These are phyloP conservation scores for Myxozyma nipponensis DNA, from an alignment of 805 yeast genomes.

Conservation along the genomic window DNA sequence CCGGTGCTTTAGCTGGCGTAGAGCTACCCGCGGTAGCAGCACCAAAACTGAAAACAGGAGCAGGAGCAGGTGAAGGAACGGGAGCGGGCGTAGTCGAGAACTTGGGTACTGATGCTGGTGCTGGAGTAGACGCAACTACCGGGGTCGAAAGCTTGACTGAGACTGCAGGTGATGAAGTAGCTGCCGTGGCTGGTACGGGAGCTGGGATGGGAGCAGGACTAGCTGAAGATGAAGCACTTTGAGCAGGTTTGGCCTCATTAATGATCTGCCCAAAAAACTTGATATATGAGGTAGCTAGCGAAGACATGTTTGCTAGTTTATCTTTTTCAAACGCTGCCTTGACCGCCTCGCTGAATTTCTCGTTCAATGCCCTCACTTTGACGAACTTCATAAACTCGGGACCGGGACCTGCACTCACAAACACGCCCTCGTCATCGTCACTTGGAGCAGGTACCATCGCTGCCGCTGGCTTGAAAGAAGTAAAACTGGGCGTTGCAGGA, in stretches of 20 bases:
- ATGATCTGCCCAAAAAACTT: conserved; percentile 11
- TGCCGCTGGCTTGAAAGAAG: neutral
- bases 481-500: too few relatives aligned
- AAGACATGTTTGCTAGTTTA: conserved; percentile 24
- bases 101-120: conserved; percentile 1
- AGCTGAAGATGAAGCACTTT: neutral
- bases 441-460: conserved; percentile 4
- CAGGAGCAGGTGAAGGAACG: conserved; percentile 1
- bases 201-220: neutral
- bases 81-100: conserved; percentile 7
- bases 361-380: conserved; percentile 29
- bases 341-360: conserved; percentile 14
- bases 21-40: neutral
- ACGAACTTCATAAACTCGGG: conserved; percentile 26
- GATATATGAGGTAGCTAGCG: conserved; percentile 13
- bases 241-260: conserved; percentile 10
- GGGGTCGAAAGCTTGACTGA: neutral
- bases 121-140: neutral
- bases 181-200: neutral
- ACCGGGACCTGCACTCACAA: conserved; percentile 1
- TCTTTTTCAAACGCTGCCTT: conserved; percentile 19
- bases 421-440: conserved; percentile 1
- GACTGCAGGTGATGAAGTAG: neutral
- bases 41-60: neutral
- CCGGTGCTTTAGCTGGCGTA: neutral